These are phyloP conservation scores for Euphorbia schlechtendalii DNA, from an alignment of 441 rosid species.

Conservation along the genomic window DNA sequence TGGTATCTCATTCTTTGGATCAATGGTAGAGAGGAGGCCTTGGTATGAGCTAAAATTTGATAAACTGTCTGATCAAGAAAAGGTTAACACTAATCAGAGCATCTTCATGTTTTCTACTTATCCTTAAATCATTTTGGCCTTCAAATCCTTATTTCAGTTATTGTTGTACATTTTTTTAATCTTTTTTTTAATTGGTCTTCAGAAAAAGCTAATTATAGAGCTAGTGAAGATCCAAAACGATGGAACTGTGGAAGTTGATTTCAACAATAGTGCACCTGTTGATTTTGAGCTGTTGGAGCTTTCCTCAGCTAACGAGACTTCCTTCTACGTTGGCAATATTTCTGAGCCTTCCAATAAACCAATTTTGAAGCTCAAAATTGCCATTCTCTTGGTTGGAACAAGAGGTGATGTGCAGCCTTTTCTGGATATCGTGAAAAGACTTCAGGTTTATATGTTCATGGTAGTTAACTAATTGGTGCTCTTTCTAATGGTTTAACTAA, in stretches of 20 bases:
- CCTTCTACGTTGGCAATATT: conserved; percentile 33
- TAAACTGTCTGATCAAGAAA: conserved; percentile 69
- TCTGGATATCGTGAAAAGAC: conserved; percentile 91
- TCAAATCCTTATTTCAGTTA: too few species aligned
- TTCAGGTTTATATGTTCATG: conserved; percentile 65
- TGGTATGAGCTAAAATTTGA: too few species aligned
- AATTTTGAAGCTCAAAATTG: conserved; percentile 70
- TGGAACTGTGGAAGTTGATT: conserved; percentile 85
- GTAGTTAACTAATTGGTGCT: too few species aligned
- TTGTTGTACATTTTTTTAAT: conserved; percentile 10
- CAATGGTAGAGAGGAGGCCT: conserved; percentile 63
- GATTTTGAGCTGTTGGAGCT: conserved; percentile 79
- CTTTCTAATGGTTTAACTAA: conserved; percentile 2
- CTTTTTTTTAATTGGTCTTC: conserved; percentile 26
- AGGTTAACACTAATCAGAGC: conserved; percentile 51
- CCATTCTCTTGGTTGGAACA: conserved; percentile 85
- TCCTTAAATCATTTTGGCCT: not conserved
- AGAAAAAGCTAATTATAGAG: conserved; percentile 80
- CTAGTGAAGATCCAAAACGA: conserved; percentile 81
- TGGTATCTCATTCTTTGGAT: too few species aligned
- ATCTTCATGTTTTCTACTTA: conserved; percentile 7
- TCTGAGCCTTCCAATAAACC: conserved; percentile 40
- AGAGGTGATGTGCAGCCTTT: too few species aligned
- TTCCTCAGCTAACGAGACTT: conserved; percentile 42
- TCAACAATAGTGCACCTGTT: conserved; percentile 53